Base-by-base conservation (phyloP, 441 rosid species). In the Erodium texanum region DNA sequence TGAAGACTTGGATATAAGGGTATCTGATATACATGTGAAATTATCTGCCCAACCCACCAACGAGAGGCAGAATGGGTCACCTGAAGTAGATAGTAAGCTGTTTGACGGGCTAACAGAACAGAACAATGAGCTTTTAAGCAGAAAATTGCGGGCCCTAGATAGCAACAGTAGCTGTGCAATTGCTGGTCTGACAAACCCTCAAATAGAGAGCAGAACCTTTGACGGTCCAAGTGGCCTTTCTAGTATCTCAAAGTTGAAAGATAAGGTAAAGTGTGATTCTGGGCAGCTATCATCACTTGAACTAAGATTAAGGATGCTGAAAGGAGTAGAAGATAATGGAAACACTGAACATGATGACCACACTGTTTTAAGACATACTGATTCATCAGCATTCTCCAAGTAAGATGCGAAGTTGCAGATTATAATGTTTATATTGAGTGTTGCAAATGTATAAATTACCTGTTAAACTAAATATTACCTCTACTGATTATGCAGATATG, bases 341-440 rank as follows among this genome's bases (percentile, higher is more conserved):
- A 77, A 70, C 71, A 58, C 74, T 75, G 80, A 74, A 65, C 68
- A 65, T 32, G 78, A 82, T 68, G 87, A 84, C 59, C 80, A 38
- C 72, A 85, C 80, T 68, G 77, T 79, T 70, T 67, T 88, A 75
- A 83, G 83, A 71, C 96, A 85, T 75, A 88, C 92, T 29, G 81
- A 78, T 76, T 77, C 75, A 24, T 90, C 92, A 74, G 88, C 94
- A 62, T 88, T 88, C 83, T 86, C 88, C 66, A 90, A 83, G 96
- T 88, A 41, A 41, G 48, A 41, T 41, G 81, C 75, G 84, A 72
- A 7, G 12, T 65, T 18, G 23, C 27, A 48, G 63, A 62, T 59
- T 61, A n/a, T 45, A 48, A 65, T n/a, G 11, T 7, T 62, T 48
- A 36, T 66, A 2, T 71, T 62, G 58, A 64, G 7, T 67, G 68